Evolutionary conservation across 768 basidiomycete genomes (phyloP).

Genomic region (Mycena vitilis): DNA sequence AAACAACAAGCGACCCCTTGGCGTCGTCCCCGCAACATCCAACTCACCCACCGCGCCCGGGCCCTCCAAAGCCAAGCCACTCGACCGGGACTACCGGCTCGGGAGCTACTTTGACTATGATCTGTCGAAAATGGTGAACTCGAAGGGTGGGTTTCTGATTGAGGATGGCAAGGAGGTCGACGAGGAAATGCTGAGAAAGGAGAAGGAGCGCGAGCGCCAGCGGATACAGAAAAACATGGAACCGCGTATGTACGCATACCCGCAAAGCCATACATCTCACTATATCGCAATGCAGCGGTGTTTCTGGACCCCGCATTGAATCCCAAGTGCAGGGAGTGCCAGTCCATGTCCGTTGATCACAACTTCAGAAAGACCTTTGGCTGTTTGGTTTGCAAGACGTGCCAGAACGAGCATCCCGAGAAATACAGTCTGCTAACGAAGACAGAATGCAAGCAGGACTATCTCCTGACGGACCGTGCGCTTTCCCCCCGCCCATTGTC

Average conservation of each 20-base stretch:
- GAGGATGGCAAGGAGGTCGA: conserved; percentile 88
- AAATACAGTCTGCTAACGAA: conserved; percentile 96
- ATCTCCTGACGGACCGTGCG: conserved; percentile 92
- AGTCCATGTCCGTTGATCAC: conserved; percentile 89
- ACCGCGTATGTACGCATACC: conserved; percentile 60
- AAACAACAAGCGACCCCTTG: conserved; percentile 83
- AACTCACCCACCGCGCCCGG: conserved; percentile 71
- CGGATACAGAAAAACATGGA: conserved; percentile 80
- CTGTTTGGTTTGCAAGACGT: conserved; percentile 87
- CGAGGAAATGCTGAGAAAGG: conserved; percentile 78
- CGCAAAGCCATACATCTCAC: background rate
- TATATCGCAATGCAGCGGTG: conserved; percentile 66
- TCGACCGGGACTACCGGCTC: conserved; percentile 81
- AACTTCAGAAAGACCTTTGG: conserved; percentile 85
- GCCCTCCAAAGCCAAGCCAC: conserved; percentile 57
- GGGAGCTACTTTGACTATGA: conserved; percentile 98
- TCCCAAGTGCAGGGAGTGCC: conserved; percentile 89
- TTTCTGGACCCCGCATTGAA: conserved; percentile 78
- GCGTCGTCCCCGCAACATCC: conserved; percentile 65
- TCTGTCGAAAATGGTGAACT: conserved; percentile 95
- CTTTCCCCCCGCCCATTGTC: conserved; percentile 10
- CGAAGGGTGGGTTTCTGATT: conserved; percentile 94
- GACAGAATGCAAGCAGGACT: conserved; percentile 97
- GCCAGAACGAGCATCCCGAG: conserved; percentile 91
- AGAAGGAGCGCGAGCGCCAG: conserved; percentile 85